Evolutionary conservation across 202 grass and related monocot species (phyloP), one percentile per base, ranked within the genome.

Genomic region (Carex sylvatica): DNA sequence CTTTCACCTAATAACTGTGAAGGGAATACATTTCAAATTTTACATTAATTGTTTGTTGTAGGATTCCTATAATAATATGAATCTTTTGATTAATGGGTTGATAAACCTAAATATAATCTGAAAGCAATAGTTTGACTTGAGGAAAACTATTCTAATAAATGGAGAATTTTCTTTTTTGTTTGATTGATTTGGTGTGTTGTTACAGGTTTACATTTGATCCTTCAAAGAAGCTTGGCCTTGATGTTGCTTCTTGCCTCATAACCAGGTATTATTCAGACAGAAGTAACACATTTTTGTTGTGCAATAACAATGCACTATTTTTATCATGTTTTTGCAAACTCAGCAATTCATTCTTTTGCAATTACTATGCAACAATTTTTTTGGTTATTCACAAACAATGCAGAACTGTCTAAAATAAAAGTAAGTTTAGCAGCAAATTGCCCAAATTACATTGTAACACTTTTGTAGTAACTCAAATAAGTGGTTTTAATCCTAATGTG

Each of bases 161-260:
- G 28, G n/a, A 67, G 65, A 20, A 3, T 66, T 31, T 69, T 67
- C 2, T 33, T 14, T 64, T 9, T 77, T 49, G 2, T 49, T 79
- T 59, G 5, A 67, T 51, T 52, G 19, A 81, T 81, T 91, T 86
- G 81, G 62, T 46, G 22, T 78, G 86, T 36, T 79, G 81, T 51
- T 62, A 79, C 84, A 98, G 92, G 76, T 98, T 98, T 89, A 81
- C 92, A 76, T 98, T 98, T 90, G 95, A 98, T 72, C 92, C 92
- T 79, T 63, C 91, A 47, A 77, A 86, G 77, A 98, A 91, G 82
- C 65, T 98, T 81, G 95, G 95, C 51, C 92, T 98, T 77, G 89
- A 98, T 90, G 84, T 98, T 86, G 95, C 95, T 80, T 98, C 92
- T 2, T 98, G 95, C 87, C 89, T 98, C 40, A 69, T 95, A 64